These are phyloP conservation scores for Leucogyrophana mollusca DNA, from an alignment of 768 basidiomycete genomes.

Conservation along the genomic window DNA sequence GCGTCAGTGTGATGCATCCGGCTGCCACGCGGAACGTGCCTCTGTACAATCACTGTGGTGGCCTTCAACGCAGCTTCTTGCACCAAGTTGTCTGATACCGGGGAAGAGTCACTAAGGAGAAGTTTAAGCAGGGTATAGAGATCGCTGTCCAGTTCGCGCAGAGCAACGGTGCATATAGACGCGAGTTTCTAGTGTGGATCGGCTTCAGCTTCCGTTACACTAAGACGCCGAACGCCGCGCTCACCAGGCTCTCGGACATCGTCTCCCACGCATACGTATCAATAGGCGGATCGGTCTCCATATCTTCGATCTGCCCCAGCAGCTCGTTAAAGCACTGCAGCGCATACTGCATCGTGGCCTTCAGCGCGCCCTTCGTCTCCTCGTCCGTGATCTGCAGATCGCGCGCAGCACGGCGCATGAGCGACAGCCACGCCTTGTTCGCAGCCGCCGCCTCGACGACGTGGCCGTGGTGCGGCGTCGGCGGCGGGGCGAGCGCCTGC, in stretches of 20 bases:
- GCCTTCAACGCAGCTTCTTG: conserved; percentile 90
- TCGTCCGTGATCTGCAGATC: conserved; percentile 31
- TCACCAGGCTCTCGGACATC: conserved; percentile 84
- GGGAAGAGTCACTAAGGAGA: conserved; percentile 77
- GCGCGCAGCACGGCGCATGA: conserved; percentile 54
- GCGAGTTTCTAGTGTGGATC: conserved; percentile 70
- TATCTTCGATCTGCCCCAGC: conserved; percentile 74
- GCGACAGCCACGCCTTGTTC: conserved; percentile 74
- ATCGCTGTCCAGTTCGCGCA: conserved; percentile 64
- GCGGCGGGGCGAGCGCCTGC: conserved; percentile 54
- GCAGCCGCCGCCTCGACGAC: conserved; percentile 71
- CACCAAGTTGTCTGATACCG: conserved; percentile 78
- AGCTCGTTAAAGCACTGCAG: conserved; percentile 79
- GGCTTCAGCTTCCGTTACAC: background rate
- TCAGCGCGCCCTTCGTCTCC: conserved; percentile 39
- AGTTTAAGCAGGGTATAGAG: conserved; percentile 68
- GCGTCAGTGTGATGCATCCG: background rate
- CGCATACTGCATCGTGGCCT: conserved; percentile 54
- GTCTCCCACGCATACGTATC: conserved; percentile 95
- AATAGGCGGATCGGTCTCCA: conserved; percentile 74
- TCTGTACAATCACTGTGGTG: conserved; percentile 79
- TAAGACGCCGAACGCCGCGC: conserved; percentile 17
- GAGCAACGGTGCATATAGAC: conserved; percentile 74
- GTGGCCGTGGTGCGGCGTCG: conserved; percentile 9
- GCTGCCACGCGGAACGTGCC: no score